Base-by-base conservation (phyloP, 208 protist species). In the Crithidia sp. region DNA sequence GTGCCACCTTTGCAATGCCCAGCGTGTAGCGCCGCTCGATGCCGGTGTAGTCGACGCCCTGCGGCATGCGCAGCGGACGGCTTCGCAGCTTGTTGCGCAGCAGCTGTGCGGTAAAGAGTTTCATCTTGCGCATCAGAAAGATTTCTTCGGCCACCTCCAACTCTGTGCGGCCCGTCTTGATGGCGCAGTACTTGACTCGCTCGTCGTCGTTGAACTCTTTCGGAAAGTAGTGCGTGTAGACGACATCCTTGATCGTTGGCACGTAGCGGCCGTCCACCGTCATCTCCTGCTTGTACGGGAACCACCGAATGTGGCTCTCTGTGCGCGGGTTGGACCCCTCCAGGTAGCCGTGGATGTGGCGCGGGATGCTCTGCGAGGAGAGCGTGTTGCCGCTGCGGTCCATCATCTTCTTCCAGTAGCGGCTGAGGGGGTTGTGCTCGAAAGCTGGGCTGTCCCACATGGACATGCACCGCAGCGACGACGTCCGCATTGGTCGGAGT, bases 111-210 rank as follows among this genome's bases (percentile, higher is more conserved):
- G 82, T 80, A 74, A 94, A 93, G 5, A 96, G 81, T 59, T 90
- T 91, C 74, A 96, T 94, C 69, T 94, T 93, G 36, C 91, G 84
- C 91, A 96, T 96, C 13, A 94, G 79, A 73, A 91, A 96, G n/a
- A 96, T 85, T 71, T 96, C 88, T 52, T 94, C 89, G 2, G 91
- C 91, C 10, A 96, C 74, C 62, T 96, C 88, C 56, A 94, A 54
- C 72, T 96, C 88, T 2, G 79, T 77, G 14, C 91, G 79, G 0
- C 87, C 85, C 28, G 88, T 96, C 59, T 93, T 92, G 44, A 96
- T 69, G 36, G 88, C 68, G n/a, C 86, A 67, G 76, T 96, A 96
- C 74, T 92, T 94, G 7, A 96, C 91, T 39, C 87, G 74, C 71
- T 93, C 83, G 52, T 96, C 91, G 71, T 96, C 91, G 71, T 87